Evolutionary conservation across 352 stramenopile species (phyloP).

Genomic region (Phytophthora meadii): DNA sequence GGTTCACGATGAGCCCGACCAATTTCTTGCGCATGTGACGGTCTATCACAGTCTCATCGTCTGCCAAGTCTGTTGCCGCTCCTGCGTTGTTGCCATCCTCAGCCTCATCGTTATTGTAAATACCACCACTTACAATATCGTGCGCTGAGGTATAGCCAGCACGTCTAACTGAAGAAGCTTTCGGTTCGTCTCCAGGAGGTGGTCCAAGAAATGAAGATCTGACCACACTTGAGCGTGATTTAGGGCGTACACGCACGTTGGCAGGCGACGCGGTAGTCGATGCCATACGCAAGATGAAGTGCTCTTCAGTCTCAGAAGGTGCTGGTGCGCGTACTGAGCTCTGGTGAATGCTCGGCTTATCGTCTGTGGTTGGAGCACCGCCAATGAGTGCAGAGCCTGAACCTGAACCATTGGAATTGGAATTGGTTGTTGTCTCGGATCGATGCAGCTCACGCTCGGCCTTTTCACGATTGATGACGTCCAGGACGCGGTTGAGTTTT

Average conservation of each 20-base stretch:
- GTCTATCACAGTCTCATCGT: slow-evolving; percentile 77
- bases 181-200: slow-evolving; percentile 29
- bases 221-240: slow-evolving; percentile 48
- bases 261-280: slow-evolving; percentile 63
- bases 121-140: slow-evolving; percentile 32
- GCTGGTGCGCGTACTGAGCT: slow-evolving; percentile 59
- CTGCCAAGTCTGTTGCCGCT: slow-evolving; percentile 42
- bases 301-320: slow-evolving; percentile 77
- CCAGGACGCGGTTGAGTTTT: slow-evolving; percentile 82
- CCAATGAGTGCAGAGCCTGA: slow-evolving; percentile 29
- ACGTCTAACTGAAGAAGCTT: slow-evolving; percentile 20
- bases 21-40: slow-evolving; percentile 86
- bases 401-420: slow-evolving; percentile 22
- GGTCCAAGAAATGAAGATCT: slow-evolving; percentile 38
- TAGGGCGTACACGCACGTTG: slow-evolving; percentile 83
- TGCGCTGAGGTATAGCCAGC: slow-evolving; percentile 20
- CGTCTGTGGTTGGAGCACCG: slow-evolving; percentile 31
- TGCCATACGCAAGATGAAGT: slow-evolving; percentile 88
- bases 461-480: slow-evolving; percentile 87
- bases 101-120: slow-evolving; percentile 33
- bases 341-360: slow-evolving; percentile 40
- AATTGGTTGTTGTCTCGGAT: slow-evolving; percentile 55
- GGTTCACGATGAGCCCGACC: slow-evolving; percentile 81
- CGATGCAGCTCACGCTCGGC: slow-evolving; percentile 83
- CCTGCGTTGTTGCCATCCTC: slow-evolving; percentile 32